Base-by-base conservation (phyloP, 345 rosid genomes). In the Eutrema yunnanense region DNA sequence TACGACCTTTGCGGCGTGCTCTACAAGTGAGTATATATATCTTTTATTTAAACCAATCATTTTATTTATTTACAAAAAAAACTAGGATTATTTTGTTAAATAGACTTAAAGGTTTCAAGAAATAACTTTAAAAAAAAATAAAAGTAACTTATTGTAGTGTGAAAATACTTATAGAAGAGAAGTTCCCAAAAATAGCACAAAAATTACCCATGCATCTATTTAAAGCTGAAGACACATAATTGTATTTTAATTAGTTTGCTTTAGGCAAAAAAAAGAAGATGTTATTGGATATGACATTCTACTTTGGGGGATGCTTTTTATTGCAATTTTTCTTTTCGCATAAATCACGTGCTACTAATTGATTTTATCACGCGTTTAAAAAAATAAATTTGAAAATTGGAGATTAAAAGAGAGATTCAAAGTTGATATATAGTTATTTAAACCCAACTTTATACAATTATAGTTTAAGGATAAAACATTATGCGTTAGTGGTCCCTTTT, bases 1-100 rank as follows among this genome's bases (percentile, higher is more conserved):
- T 95, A 36, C 88, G 96, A 9, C 99, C 99, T 71, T 84, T 95
- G 53, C 92, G 96, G 7, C 95, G 97, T 12, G 88, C 96, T 59
- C 78, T 95, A 66, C 97, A 95, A 96, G 99, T 80, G 82, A 86
- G 92, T 65, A 33, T 16, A 16, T 16, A 16, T 32, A 8, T n/a
- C 8, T 30, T n/a, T 32, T 8, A 2, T 50, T 14, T 8, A 50
- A 6, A 22, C 22, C 9, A 51, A 12, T 52, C 5, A 40, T 38
- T 8, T 16, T 49, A 12, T 29, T 30, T 32, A 32, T 32, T 5
- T 32, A 32, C 1, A 32, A 32, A 32, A 19, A 19, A 19, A 19
- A 19, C 16, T 16, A 19, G 22, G 22, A 19, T 19, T 19, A 19
- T 19, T 19, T 19, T 19, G 22, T 19, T 19, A 19, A 19, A 19